Evolutionary conservation across 2,329 filamentous ascomycete species (phyloP).

Genomic region (Ceratocystis diversiconidia): DNA sequence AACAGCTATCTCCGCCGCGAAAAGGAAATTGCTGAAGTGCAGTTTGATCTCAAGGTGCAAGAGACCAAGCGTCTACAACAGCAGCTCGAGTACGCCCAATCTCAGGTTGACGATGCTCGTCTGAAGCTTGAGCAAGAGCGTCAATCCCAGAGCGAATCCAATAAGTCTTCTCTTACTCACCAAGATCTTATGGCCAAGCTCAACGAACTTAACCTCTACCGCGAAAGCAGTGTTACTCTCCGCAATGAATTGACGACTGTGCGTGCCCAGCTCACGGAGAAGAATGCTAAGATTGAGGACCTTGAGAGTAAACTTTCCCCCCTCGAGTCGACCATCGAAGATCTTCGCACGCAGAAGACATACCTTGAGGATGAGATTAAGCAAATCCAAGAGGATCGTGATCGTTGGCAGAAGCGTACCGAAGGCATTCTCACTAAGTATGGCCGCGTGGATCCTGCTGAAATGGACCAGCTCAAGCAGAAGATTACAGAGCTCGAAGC

Average conservation of each 20-base stretch:
- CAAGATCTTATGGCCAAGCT: constrained; percentile 88
- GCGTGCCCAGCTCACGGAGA: constrained; percentile 61
- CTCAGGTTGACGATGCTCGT: constrained; percentile 75
- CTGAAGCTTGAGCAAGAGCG: constrained; percentile 87
- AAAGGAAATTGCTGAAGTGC: constrained; percentile 96
- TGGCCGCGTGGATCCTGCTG: constrained; percentile 83
- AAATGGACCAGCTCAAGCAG: constrained; percentile 78
- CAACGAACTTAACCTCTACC: constrained; percentile 88
- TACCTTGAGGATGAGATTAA: constrained; percentile 79
- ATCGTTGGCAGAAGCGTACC: constrained; percentile 89
- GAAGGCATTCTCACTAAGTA: constrained; percentile 95
- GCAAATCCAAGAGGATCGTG: constrained; percentile 77
- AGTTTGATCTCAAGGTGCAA: constrained; percentile 76
- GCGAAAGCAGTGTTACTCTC: constrained; percentile 84
- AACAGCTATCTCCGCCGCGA: constrained; percentile 85
- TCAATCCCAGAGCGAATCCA: constrained; percentile 56
- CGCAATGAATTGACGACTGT: constrained; percentile 74
- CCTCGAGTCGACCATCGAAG: constrained; percentile 62
- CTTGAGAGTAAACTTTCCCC: constrained; percentile 66
- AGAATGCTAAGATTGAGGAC: constrained; percentile 58
- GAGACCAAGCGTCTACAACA: constrained; percentile 81
- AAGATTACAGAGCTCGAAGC: constrained; percentile 51
- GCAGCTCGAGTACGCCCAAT: constrained; percentile 73
- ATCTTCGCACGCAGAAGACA: constrained; percentile 67
- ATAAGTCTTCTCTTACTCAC: constrained; percentile 61